Evolutionary conservation across 495 filamentous ascomycete species (phyloP).

Genomic region (Cercophora newfieldiana): DNA sequence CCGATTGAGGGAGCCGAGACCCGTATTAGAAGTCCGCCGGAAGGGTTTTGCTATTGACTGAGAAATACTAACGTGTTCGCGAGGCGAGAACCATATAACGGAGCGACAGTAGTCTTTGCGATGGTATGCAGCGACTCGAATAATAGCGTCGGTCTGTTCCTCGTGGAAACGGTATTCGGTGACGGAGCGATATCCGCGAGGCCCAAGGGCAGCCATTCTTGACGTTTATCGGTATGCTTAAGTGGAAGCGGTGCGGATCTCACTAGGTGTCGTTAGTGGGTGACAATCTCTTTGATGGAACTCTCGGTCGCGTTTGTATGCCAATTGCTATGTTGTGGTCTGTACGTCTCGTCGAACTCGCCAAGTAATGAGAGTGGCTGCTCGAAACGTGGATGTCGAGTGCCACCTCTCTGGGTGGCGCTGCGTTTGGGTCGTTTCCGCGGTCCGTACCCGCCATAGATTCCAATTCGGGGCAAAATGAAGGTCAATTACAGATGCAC

Average conservation of each 20-base stretch:
- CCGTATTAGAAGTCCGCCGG: slow-evolving; percentile 27
- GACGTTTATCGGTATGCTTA: slow-evolving; percentile 17
- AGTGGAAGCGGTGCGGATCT: slow-evolving; percentile 10
- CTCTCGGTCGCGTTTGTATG: too few species aligned
- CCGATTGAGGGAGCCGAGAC: slow-evolving; percentile 35
- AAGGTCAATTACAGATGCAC: too few species aligned
- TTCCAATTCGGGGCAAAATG: too few species aligned
- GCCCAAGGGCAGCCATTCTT: slow-evolving; percentile 8
- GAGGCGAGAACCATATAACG: slow-evolving; percentile 39
- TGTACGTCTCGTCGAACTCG: too few species aligned
- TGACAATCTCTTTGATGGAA: too few species aligned
- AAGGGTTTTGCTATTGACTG: slow-evolving; percentile 38
- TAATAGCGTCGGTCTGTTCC: slow-evolving; percentile 29
- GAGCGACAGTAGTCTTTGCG: slow-evolving; percentile 37
- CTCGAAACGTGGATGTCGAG: too few species aligned
- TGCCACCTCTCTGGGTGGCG: too few species aligned
- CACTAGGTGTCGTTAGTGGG: slow-evolving; percentile 14
- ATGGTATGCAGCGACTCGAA: slow-evolving; percentile 33
- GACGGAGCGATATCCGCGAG: slow-evolving; percentile 7
- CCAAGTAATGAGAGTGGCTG: too few species aligned
- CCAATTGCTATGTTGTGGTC: too few species aligned
- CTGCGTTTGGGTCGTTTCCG: too few species aligned
- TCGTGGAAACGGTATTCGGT: slow-evolving; percentile 28
- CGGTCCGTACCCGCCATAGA: too few species aligned
- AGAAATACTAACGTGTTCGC: slow-evolving; percentile 25